Base-by-base conservation (phyloP, 2,329 filamentous ascomycete genomes). In the Colletotrichum sp. region DNA sequence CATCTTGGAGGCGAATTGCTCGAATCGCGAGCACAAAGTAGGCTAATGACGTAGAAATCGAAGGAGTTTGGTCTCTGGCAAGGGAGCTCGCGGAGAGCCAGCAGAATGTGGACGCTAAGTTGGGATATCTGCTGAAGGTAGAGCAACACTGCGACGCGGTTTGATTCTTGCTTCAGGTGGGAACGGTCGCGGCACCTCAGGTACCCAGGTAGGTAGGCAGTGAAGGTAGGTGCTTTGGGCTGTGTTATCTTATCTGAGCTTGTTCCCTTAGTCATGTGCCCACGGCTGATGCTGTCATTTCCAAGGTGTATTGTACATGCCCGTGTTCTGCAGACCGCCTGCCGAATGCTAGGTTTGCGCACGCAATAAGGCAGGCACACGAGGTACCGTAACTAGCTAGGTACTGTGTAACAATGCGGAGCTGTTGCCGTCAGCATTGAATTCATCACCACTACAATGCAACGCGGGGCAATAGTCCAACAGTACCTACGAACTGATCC, bases 1-100 rank as follows among this genome's bases (percentile, higher is more conserved):
- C 95, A 97, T 97, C 79, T 78, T 88, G 81, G 80, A 75, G 28
- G 16, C 13, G 24, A 64, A 32, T 55, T 39, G 32, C 32, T 44
- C 18, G 32, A 68, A 12, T 28, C 32, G n/a, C 39, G 39, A 36
- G 49, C 44, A 21, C 49, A 34, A 24, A 21, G 32, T 70, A 59
- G 49, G 69, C 62, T 79, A 79, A 81, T 26, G 39, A 59, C 39
- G 28, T 32, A 28, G 18, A 63, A 32, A 12, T 60, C 15, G n/a
- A 68, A 34, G 59, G 16, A 32, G 68, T 34, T 16, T 21, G 30
- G 30, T 24, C 30, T 64, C 60, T 32, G 32, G 34, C 18, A 26
- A 30, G 28, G n/a, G 15, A 34, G 10, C 28, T 49, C 34, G 15
- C n/a, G 63, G 6, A 32, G 26, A 52, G 44, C 44, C n/a, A 21